Evolutionary conservation across 108 stramenopile genomes (phyloP).

Genomic region (Cyclotella cryptica): DNA sequence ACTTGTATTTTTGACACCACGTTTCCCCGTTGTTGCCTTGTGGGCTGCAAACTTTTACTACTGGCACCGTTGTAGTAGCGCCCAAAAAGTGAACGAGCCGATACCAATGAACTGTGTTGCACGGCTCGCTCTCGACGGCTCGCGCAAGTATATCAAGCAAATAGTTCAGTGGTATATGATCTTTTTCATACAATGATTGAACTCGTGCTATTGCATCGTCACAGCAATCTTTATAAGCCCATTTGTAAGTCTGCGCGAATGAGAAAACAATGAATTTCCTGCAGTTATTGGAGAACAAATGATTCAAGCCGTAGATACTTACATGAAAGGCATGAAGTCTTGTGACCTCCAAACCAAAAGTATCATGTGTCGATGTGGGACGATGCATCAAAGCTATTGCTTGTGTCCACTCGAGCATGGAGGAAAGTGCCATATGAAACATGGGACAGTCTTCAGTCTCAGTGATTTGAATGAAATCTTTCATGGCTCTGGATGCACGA

Average conservation of each 20-base stretch:
- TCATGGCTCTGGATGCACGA: slow-evolving; percentile 26
- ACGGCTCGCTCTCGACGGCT: slow-evolving; percentile 28
- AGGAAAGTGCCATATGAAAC: slow-evolving; percentile 46
- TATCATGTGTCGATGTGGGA: slow-evolving; percentile 3
- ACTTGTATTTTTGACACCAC: not conserved
- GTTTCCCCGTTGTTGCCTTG: not conserved
- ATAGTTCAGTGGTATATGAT: slow-evolving; percentile 25
- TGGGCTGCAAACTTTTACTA: no score
- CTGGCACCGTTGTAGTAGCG: not conserved
- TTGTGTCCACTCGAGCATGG: slow-evolving; percentile 50
- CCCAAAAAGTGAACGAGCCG: slow-evolving; percentile 17
- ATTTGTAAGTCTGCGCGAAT: slow-evolving; percentile 23
- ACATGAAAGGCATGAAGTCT: slow-evolving; percentile 41
- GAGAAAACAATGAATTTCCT: not conserved
- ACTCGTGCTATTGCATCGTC: slow-evolving; percentile 33
- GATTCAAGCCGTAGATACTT: slow-evolving; percentile 10
- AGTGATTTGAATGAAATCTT: slow-evolving; percentile 34
- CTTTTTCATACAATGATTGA: slow-evolving; percentile 21
- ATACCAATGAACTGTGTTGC: slow-evolving; percentile 29
- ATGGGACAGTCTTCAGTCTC: slow-evolving; percentile 30
- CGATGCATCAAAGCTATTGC: slow-evolving; percentile 29
- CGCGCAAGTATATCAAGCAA: slow-evolving; percentile 42
- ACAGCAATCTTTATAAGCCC: slow-evolving; percentile 32
- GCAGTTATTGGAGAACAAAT: not conserved
- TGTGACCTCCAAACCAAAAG: slow-evolving; percentile 25